Base-by-base conservation (phyloP, 1,284 basidiomycete species). In the Irpex rosettiformis region DNA sequence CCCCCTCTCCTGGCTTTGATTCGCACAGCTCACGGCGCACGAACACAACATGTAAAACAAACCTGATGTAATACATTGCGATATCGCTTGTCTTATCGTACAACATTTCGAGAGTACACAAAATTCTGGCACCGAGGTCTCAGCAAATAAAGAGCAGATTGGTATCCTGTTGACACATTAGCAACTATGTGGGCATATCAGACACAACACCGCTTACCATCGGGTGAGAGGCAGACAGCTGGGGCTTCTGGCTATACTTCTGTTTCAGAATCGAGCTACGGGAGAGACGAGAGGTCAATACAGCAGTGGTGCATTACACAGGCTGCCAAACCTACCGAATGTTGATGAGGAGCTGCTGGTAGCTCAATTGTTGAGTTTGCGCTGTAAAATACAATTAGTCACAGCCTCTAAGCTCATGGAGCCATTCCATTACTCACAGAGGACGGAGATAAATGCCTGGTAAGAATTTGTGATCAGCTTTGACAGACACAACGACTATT, bases 171-270 rank as follows among this genome's bases (percentile, higher is more conserved):
- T n/a, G 27, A n/a, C n/a, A n/a, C n/a, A n/a, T n/a, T n/a, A n/a
- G n/a, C n/a, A n/a, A n/a, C n/a, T n/a, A n/a, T n/a, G n/a, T n/a
- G n/a, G n/a, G n/a, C n/a, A n/a, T n/a, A n/a, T n/a, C n/a, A n/a
- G n/a, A n/a, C n/a, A n/a, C n/a, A n/a, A n/a, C n/a, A n/a, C 37
- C 1, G 74, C 79, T 66, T 66, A 88, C 89, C 72, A 92, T 91
- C 0, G 88, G 89, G 67, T 92, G 89, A 30, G 90, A 91, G 64
- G 83, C 81, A 45, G 88, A 88, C 37, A 91, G 77, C 83, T 88
- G 65, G 8, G 93, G 93, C 72, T 93, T 94, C 79, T 96, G 94
- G 54, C 81, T 84, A 70, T 95, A 96, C 70, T 90, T 90, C 55
- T 70, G 64, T 42, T 68, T 72, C 60, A 93, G 73, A 63, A 88